Evolutionary conservation across 352 stramenopile species (phyloP), one percentile per base, ranked within the genome.

Genomic region (Phytophthora pinifolia): DNA sequence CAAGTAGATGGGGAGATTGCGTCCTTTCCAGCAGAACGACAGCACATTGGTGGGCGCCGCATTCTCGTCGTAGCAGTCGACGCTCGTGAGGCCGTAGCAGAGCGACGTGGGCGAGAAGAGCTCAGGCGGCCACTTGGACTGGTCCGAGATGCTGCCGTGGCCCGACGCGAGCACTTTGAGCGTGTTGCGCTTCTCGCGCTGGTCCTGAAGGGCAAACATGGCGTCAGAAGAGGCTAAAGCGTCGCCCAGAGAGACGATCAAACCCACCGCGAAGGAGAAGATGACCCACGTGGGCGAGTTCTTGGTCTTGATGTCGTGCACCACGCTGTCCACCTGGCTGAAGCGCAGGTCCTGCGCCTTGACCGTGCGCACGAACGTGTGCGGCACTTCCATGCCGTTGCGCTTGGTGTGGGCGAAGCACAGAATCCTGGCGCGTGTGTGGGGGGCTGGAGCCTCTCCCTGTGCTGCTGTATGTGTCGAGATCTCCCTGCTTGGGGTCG

Each of bases 21-120:
- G 66, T 39, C 86, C 86, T 74, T 96, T 96, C 86, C 86, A 96
- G 71, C 83, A 94, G 44, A 93, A 93, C 22, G 86, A 96, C 20
- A 94, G 51, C 32, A 91, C 85, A 27, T 75, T 86, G 12, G 81
- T 79, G 14, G 82, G 76, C 29, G 83, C 68, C n/a, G 54, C 55
- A 44, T 87, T 76, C 32, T 83, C 72, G 32, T 85, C 74, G 27
- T 86, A 74, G 32, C 81, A 85, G 39, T 91, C 79, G 37, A 94
- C 47, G 14, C 83, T 86, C 32, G 63, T 86, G 31, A 94, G 67
- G 17, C 82, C 86, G 54, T 94, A 96, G 70, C 86, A 94, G 13
- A 96, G 69, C 44, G 83, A 43, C 13, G 79, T 94, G 35, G 82
- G 68, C 6, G 80, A 79, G 43, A 94, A 96, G 14, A 94, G 79